Evolutionary conservation across 2,329 filamentous ascomycete species (phyloP), one percentile per base, ranked within the genome.

Genomic region (Fusarium tanahbumbuense): DNA sequence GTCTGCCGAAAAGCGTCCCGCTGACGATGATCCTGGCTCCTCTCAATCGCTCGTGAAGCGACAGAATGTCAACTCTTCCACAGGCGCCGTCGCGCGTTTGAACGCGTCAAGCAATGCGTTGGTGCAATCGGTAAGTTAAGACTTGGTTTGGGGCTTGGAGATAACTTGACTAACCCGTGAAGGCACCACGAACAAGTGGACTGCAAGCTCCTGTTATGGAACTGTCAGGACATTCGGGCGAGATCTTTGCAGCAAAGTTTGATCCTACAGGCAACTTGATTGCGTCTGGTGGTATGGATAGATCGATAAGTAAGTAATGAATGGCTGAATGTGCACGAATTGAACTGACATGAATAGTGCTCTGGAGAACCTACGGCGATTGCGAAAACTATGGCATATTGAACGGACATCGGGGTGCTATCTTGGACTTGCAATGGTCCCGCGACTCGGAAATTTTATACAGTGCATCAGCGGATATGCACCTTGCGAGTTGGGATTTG

Each of bases 351-450:
- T 40, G 10, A 12, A 8, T 64, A 97, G 93, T 98, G 81, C 87
- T 99, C 30, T 99, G 96, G 96, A 89, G 92, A 75, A 97, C 94
- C 3, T 94, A 95, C 67, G 95, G 94, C 76, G 88, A 93, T 74
- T 98, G 95, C 83, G 93, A 97, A 77, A 99, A 99, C 82, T 98
- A 98, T 76, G 94, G 95, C 64, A 83, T 93, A 28, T 85, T 99
- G 55, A 93, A 86, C 11, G 96, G 96, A 34, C 96, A 99, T 83
- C 94, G 93, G 78, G 93, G 93, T 72, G 96, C 96, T 3, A 85
- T 99, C 50, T 85, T 98, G 27, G 96, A 98, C 80, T 83, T 99
- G 47, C 94, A 97, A 78, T 99, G 96, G 96, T 97, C 96, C 28
- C 91, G 96, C 78, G 96, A 99, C 82, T 97, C 94, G 22, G 90